Percentiles rank a stretch among this genome's conserved stretches.
Evolutionary conservation across 495 filamentous ascomycete species (phyloP).

Genomic region (Neurospora sp.): DNA sequence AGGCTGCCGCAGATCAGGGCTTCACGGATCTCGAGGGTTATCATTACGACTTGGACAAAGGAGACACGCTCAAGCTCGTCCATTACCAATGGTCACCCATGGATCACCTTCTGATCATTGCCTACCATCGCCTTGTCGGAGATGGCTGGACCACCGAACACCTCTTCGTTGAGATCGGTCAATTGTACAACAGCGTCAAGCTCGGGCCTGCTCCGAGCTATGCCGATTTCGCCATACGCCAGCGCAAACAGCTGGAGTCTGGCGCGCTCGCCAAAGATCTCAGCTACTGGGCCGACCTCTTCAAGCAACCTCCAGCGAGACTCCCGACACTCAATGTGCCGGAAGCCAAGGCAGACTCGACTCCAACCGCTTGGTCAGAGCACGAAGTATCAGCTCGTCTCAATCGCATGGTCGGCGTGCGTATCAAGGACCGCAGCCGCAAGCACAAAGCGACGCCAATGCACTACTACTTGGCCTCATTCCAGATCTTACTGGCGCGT

Average conservation of each 20-base stretch:
- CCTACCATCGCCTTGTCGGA: conserved; percentile 21
- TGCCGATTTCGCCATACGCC: conserved; percentile 2
- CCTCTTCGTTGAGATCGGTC: conserved; percentile 5
- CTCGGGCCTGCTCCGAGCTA: conserved; percentile 5
- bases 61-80: conserved; percentile 8
- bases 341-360: not conserved
- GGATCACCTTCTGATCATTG: conserved; percentile 11
- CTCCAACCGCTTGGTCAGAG: too few relatives aligned
- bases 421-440: not conserved
- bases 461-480: conserved; percentile 29
- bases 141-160: conserved; percentile 16
- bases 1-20: not conserved
- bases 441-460: conserved; percentile 22
- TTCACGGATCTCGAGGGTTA: conserved; percentile 6
- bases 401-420: not conserved
- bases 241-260: not conserved
- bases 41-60: conserved; percentile 9
- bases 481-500: conserved; percentile 22
- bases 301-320: not conserved
- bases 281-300: conserved; percentile 28
- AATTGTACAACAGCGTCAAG: too few relatives aligned
- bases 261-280: conserved; percentile 4
- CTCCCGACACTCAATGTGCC: not conserved
- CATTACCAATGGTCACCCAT: conserved; percentile 6
- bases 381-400: not conserved